These are phyloP conservation scores for Fusarium praegraminearum DNA, from an alignment of 2,329 filamentous ascomycete species.

Conservation along the genomic window DNA sequence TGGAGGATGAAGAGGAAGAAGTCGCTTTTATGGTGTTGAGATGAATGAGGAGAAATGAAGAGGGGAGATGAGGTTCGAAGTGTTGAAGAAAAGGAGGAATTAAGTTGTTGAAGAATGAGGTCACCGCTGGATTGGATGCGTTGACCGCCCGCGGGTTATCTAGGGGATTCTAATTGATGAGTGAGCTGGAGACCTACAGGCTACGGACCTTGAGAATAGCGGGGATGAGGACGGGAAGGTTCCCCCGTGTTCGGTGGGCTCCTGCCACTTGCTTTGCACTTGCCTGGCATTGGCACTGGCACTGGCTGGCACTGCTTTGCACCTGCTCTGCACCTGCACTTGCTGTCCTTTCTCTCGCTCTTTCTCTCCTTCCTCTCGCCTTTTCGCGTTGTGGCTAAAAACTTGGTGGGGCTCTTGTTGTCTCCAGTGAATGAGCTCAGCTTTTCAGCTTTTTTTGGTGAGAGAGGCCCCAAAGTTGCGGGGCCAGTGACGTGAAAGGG, in stretches of 20 bases:
- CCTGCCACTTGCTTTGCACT: not conserved
- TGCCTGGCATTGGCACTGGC: no score
- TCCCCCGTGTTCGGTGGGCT: conserved; percentile 36
- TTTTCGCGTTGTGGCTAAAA: conserved; percentile 24
- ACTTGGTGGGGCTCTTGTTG: conserved; percentile 1
- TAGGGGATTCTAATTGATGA: not conserved
- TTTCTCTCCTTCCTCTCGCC: not conserved
- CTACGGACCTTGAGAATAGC: conserved; percentile 17
- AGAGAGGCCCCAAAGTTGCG: conserved; percentile 19
- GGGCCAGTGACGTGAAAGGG: conserved; percentile 26
- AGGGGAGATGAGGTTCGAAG: not conserved
- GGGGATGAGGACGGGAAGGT: conserved; percentile 22
- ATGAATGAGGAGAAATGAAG: not conserved
- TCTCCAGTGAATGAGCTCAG: conserved; percentile 6
- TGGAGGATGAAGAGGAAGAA: not conserved
- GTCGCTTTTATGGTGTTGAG: conserved; percentile 11
- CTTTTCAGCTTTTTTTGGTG: conserved; percentile 10
- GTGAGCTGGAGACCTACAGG: no score
- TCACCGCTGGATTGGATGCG: conserved; percentile 29
- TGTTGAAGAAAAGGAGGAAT: conserved; percentile 1
- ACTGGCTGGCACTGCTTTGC: no score
- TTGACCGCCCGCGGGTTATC: conserved; percentile 42
- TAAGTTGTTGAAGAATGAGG: conserved; percentile 33
- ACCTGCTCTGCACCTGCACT: no score
- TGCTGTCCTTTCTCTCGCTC: not conserved